Percentiles rank a stretch among this genome's conserved stretches.
Evolutionary conservation across 2,329 filamentous ascomycete genomes (phyloP).

Genomic region (Cadophora luteo-olivacea): DNA sequence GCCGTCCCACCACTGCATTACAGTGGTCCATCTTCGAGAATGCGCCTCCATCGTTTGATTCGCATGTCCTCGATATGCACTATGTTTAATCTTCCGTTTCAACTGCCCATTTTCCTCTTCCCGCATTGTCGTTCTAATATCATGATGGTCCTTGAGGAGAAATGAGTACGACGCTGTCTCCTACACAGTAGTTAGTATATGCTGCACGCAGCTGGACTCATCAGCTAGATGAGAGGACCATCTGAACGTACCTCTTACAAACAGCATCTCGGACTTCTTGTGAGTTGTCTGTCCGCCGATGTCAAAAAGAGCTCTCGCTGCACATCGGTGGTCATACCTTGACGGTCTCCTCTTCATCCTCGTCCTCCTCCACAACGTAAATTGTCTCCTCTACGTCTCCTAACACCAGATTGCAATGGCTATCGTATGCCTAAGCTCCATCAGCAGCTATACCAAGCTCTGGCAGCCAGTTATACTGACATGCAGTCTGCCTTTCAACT

Average conservation of each 20-base stretch:
- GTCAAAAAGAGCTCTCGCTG: conserved; percentile 13
- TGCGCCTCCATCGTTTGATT: conserved; percentile 13
- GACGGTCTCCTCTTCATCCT: conserved; percentile 77
- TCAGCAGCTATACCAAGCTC: conserved; percentile 30
- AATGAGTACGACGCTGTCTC: conserved; percentile 76
- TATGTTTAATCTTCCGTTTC: background rate
- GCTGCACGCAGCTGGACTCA: background rate
- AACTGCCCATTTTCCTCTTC: background rate
- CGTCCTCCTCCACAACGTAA: conserved; percentile 89
- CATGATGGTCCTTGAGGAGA: conserved; percentile 55
- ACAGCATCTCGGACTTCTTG: conserved; percentile 98
- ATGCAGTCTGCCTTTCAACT: conserved; percentile 93
- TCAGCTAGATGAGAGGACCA: background rate
- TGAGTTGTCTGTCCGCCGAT: conserved; percentile 73
- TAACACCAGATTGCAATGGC: conserved; percentile 95
- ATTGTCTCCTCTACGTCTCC: conserved; percentile 98
- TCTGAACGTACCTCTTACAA: conserved; percentile 79
- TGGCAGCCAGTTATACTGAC: conserved; percentile 59
- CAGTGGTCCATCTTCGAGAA: background rate
- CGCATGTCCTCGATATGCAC: background rate
- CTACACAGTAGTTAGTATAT: conserved; percentile 49
- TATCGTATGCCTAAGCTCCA: conserved; percentile 83
- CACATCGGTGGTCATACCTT: conserved; percentile 59
- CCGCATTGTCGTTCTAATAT: conserved; percentile 16
- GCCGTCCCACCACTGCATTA: too few relatives aligned